Evolutionary conservation across 257 asterid species (phyloP), one percentile per base, ranked within the genome.

Genomic region (Scutellaria barbata): DNA sequence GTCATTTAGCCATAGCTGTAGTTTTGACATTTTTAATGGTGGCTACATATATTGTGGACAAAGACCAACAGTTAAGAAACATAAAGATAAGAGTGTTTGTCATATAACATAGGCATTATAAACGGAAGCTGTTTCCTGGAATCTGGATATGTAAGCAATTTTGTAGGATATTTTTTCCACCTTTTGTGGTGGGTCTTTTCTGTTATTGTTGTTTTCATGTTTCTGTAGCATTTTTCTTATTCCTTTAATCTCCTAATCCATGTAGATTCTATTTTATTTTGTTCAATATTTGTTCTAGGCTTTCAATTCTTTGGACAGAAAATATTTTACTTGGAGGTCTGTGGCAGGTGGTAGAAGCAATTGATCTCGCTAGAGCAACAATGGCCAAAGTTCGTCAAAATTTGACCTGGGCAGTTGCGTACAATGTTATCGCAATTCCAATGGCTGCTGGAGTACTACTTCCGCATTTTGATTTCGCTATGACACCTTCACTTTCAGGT

Each of bases 401-500:
- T 72, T 68, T 94, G 82, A 78, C 92, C 0, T 94, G 99, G 99
- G 99, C 99, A 9, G 89, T 89, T 47, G 99, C 91, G 48, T 94
- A 94, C 74, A 94, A 94, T 76, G 82, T 85, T 60, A 57, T 91
- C 33, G 94, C 97, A 17, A 88, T 94, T 57, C 98, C 99, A 40
- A 83, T 94, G 82, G 97, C 99, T 61, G 97, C 99, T 9, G 99
- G 99, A 63, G 58, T 87, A 7, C 79, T 91, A 42, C 97, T 94
- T 81, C 99, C 99, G 59, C 76, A 83, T 76, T 91, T 87, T 53
- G 96, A 94, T 82, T 89, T 94, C 73, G 99, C 99, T 47, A 89
- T 94, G 97, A 89, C 99, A 6, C 99, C 98, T 69, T 94, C 98
- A 1, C 85, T 94, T 69, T 91, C 99, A 74, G 99, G 99, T 89